A percentile compares a stretch with the other conserved stretches of the same genome.
Conservation (phyloP, 2,329 filamentous ascomycete genomes). For the Hypocrella siamensis region DNA sequence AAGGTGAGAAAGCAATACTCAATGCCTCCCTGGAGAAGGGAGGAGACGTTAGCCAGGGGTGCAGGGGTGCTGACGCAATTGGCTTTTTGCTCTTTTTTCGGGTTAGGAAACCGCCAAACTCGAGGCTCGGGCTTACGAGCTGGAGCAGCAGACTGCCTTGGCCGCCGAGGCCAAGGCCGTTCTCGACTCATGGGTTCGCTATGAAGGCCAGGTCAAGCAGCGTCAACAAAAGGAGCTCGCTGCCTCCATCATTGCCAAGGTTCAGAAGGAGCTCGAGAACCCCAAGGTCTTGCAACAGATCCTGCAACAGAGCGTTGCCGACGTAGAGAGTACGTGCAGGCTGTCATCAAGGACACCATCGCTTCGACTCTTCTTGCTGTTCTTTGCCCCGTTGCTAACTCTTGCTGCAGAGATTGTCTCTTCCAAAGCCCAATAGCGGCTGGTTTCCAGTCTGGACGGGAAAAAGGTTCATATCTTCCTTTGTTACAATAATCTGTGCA, state of each 20-base stretch:
- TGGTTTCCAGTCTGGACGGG: constrained; percentile 14
- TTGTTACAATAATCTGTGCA: constrained; percentile 38
- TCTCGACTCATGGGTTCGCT: constrained; percentile 96
- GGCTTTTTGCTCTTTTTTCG: too few species aligned
- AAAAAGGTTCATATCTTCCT: constrained; percentile 27
- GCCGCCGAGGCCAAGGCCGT: constrained; percentile 88
- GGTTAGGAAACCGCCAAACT: constrained; percentile 84
- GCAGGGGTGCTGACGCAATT: not conserved
- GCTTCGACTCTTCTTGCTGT: not conserved
- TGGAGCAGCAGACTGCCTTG: constrained; percentile 90
- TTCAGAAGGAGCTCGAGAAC: constrained; percentile 96
- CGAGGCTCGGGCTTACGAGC: constrained; percentile 90
- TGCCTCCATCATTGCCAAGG: constrained; percentile 86
- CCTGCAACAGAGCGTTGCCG: constrained; percentile 85
- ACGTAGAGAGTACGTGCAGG: constrained; percentile 68
- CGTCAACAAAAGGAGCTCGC: constrained; percentile 95
- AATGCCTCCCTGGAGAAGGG: constrained; percentile 84
- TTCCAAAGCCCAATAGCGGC: constrained; percentile 46
- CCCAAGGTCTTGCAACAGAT: constrained; percentile 96
- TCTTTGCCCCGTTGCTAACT: constrained; percentile 16
- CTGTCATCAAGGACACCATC: not conserved
- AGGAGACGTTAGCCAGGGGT: not conserved
- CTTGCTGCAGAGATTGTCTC: constrained; percentile 39
- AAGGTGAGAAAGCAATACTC: constrained; percentile 76
- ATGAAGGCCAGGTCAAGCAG: constrained; percentile 97